phyloP scores from a whole-genome alignment of 306 rosid genomes.

The Trifolium pratense region DNA sequence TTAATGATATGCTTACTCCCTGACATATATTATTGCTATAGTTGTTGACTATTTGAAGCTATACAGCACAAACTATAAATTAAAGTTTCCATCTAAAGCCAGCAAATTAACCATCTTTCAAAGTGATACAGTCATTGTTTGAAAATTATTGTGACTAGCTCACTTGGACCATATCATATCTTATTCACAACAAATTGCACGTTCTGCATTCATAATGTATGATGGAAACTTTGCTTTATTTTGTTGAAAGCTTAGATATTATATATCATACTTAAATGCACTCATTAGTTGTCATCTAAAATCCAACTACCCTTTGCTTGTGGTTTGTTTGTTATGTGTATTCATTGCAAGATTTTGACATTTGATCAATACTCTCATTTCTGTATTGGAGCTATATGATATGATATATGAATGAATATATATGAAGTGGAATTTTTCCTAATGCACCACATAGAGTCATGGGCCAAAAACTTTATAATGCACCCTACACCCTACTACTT shows the following conservation, averaged over 20 bases:
- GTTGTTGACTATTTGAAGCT: constrained; percentile 29
- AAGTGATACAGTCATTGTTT: constrained; percentile 8
- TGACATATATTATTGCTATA: constrained; percentile 8
- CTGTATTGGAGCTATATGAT: neutral
- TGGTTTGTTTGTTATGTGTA: constrained; percentile 22
- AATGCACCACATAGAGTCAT: neutral
- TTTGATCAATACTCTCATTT: constrained; percentile 7
- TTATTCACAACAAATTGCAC: constrained; percentile 21
- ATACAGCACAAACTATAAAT: neutral
- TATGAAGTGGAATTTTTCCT: constrained; percentile 8
- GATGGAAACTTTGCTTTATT: constrained; percentile 35
- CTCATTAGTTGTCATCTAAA: constrained; percentile 34
- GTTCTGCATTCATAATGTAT: constrained; percentile 32
- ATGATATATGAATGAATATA: too few species aligned
- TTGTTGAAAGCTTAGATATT: constrained; percentile 40
- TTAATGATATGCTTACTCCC: constrained; percentile 19
- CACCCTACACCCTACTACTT: neutral
- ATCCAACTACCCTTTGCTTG: constrained; percentile 38
- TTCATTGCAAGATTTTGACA: constrained; percentile 35
- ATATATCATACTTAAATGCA: constrained; percentile 43
- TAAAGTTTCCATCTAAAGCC: constrained; percentile 26
- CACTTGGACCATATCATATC: constrained; percentile 30
- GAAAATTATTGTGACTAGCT: neutral
- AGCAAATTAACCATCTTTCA: constrained; percentile 6
- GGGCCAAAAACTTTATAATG: constrained; percentile 8